Conservation (phyloP, 192 early-diverging fungal genomes). For the Coemansia sp. region DNA sequence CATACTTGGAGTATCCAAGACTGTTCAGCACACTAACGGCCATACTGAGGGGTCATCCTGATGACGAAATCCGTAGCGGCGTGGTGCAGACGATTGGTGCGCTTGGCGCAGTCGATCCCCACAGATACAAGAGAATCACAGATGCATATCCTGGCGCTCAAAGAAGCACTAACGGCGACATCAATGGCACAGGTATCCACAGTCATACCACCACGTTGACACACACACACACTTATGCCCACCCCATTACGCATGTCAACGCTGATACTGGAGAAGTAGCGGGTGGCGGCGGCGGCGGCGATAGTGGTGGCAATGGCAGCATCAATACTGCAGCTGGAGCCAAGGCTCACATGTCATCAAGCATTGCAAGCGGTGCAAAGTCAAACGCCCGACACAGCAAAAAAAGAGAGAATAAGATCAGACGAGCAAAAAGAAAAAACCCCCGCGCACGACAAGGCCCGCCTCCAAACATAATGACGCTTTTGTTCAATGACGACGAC, state of each 20-base stretch:
- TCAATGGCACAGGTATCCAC: neutral
- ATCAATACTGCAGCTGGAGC: neutral
- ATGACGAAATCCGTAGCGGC: slow-evolving; percentile 69
- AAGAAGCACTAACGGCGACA: neutral
- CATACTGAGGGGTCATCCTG: slow-evolving; percentile 83
- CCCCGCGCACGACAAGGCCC: slow-evolving; percentile 7
- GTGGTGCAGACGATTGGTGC: slow-evolving; percentile 91
- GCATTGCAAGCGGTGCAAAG: neutral
- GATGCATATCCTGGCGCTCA: neutral
- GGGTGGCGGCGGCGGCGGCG: neutral
- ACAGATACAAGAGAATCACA: slow-evolving; percentile 55
- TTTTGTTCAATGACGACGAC: slow-evolving; percentile 18
- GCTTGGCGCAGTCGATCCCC: slow-evolving; percentile 94
- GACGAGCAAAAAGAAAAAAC: neutral
- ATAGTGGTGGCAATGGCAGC: neutral
- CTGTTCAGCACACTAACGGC: slow-evolving; percentile 75
- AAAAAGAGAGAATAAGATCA: neutral
- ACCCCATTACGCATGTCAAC: neutral
- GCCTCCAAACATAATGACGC: slow-evolving; percentile 24
- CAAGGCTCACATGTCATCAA: neutral
- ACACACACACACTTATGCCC: too few species aligned
- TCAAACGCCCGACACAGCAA: neutral
- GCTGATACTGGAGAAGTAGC: neutral
- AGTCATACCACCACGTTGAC: too few species aligned
- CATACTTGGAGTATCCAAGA: slow-evolving; percentile 86